Evolutionary conservation across 2,329 filamentous ascomycete genomes (phyloP), one percentile per base, ranked within the genome.

Genomic region (Penicillium sclerotigenum): DNA sequence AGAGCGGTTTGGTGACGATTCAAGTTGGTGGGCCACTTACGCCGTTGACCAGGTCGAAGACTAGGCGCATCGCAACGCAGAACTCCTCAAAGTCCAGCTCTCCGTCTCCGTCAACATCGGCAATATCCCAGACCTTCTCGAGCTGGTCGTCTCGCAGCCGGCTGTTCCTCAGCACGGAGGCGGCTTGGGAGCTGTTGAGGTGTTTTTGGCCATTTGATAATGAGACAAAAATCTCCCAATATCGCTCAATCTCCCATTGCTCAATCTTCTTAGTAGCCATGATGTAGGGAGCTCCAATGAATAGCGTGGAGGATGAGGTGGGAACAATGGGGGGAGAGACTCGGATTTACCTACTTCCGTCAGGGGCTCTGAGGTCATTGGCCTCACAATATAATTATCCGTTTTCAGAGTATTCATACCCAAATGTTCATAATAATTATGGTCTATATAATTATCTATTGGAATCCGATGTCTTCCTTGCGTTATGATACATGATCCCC

Each of bases 1-100:
- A 64, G 56, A 34, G 48, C 22, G 18, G 31, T 28, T 37, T 18
- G 36, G 37, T 24, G 18, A n/a, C 50, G 7, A 43, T 24, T 28
- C 34, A 10, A 45, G 29, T 26, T 33, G 18, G 40, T 28, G n/a
- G 26, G 9, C 49, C 56, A 77, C 83, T 59, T 81, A 95, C 90
- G 67, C 94, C 94, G 70, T 99, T 99, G 66, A 99, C 87, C 63
- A 97, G 80, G 73, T 99, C 94, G 75, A 97, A 99, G 68, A 97
- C 97, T 69, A 99, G 80, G 70, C 94, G 86, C 94, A 99, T 99
- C 37, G 92, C 94, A 56, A 99, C 94, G 75, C 94, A 99, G 75
- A 99, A 99, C 81, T 99, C 94, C 78, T 99, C 94, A 79, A 99
- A 99, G 77, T 99, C 94, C 52, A 99, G 81, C 75, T 95, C 95